These are phyloP conservation scores for Cladochytrium replicatum DNA, from an alignment of 192 early-diverging fungal genomes.

Conservation along the genomic window DNA sequence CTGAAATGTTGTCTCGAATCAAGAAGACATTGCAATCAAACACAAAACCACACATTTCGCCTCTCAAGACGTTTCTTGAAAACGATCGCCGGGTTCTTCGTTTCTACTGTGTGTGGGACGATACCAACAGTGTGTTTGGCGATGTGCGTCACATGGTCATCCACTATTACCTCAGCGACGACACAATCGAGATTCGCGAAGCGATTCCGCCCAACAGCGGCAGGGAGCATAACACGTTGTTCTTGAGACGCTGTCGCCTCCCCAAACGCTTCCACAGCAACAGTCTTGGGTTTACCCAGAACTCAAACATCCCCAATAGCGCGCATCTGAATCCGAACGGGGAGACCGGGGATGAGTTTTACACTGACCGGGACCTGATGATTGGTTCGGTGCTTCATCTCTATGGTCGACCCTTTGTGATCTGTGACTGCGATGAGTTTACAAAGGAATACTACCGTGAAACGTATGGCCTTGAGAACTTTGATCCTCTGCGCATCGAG, in stretches of 20 bases:
- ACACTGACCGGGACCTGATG: conserved; percentile 39
- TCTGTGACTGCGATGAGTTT: conserved; percentile 55
- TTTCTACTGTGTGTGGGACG: conserved; percentile 59
- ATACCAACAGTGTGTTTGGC: conserved; percentile 42
- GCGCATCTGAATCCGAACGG: too few relatives aligned
- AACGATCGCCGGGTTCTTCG: conserved; percentile 51
- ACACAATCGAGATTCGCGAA: conserved; percentile 50
- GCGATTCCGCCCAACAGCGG: conserved; percentile 43
- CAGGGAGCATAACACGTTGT: conserved; percentile 42
- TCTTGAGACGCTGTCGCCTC: conserved; percentile 36
- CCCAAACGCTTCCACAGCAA: conserved; percentile 32
- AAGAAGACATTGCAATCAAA: too few relatives aligned
- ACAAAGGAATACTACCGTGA: conserved; percentile 43
- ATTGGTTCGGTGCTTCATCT: conserved; percentile 47
- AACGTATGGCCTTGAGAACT: conserved; percentile 37
- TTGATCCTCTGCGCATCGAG: conserved; percentile 42
- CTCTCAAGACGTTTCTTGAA: conserved; percentile 52
- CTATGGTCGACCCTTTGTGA: conserved; percentile 45
- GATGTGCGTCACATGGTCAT: conserved; percentile 51
- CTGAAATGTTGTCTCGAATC: conserved; percentile 34
- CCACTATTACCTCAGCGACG: conserved; percentile 52
- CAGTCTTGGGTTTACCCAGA: too few relatives aligned
- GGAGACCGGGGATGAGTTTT: conserved; percentile 28
- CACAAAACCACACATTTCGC: conserved; percentile 37
- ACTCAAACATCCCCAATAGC: too few relatives aligned